Evolutionary conservation across 768 basidiomycete species (phyloP).

Genomic region (Rhizopogon salebrosus): DNA sequence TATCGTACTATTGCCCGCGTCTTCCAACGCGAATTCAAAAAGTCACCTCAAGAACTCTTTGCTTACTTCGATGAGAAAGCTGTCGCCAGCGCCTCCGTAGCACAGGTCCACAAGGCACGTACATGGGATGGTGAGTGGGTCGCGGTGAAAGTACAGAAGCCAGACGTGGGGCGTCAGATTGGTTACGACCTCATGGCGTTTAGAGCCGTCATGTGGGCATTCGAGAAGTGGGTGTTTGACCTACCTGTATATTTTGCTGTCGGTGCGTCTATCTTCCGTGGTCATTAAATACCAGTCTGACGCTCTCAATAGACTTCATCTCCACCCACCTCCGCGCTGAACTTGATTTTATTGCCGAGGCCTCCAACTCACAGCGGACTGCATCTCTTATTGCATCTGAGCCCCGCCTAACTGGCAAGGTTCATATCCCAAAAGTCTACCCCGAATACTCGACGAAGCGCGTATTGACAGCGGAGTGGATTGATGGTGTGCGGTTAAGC

Average conservation of each 20-base stretch:
- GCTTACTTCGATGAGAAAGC: slow-evolving; percentile 72
- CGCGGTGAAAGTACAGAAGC: slow-evolving; percentile 93
- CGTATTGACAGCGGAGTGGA: slow-evolving; percentile 85
- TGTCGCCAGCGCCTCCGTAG: slow-evolving; percentile 85
- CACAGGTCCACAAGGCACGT: slow-evolving; percentile 85
- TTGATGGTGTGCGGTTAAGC: slow-evolving; percentile 68
- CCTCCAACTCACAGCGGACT: slow-evolving; percentile 68
- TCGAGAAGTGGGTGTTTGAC: slow-evolving; percentile 77
- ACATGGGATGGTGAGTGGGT: slow-evolving; percentile 59
- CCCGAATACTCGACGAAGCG: slow-evolving; percentile 67
- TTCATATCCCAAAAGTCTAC: slow-evolving; percentile 76
- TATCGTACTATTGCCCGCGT: slow-evolving; percentile 65
- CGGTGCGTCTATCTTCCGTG: slow-evolving; percentile 37
- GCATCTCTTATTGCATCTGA: slow-evolving; percentile 65
- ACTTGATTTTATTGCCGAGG: slow-evolving; percentile 78
- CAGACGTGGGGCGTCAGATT: slow-evolving; percentile 80
- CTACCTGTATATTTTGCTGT: slow-evolving; percentile 79
- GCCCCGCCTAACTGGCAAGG: slow-evolving; percentile 60
- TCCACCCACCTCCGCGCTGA: slow-evolving; percentile 79
- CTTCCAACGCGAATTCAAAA: slow-evolving; percentile 64
- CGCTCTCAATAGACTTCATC: slow-evolving; percentile 55
- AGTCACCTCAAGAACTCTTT: slow-evolving; percentile 69
- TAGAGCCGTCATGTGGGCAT: slow-evolving; percentile 72
- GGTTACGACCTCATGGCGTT: slow-evolving; percentile 77
- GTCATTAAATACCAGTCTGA: neutral